These are phyloP conservation scores for Kwoniella sp. DNA, from an alignment of 768 basidiomycete species.

Conservation along the genomic window DNA sequence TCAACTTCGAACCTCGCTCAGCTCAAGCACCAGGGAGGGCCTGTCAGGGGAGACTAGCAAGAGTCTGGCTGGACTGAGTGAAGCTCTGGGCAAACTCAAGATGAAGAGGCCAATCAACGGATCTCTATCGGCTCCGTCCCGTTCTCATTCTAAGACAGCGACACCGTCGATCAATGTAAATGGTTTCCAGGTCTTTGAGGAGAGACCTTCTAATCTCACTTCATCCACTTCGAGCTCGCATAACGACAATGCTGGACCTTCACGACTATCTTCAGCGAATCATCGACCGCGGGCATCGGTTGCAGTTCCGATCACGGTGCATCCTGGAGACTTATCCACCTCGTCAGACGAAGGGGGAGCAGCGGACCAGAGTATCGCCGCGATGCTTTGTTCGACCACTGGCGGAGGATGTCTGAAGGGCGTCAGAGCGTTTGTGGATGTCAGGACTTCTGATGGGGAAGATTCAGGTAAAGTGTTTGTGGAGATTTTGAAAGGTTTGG, in stretches of 20 bases:
- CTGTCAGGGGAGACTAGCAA: slow-evolving; percentile 32
- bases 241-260: neutral
- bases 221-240: slow-evolving; percentile 4
- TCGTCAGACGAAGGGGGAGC: slow-evolving; percentile 15
- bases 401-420: slow-evolving; percentile 48
- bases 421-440: slow-evolving; percentile 56
- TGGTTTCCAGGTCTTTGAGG: neutral
- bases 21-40: slow-evolving; percentile 32
- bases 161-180: slow-evolving; percentile 4
- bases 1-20: slow-evolving; percentile 18
- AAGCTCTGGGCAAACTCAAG: slow-evolving; percentile 43
- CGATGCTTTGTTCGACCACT: slow-evolving; percentile 32
- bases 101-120: slow-evolving; percentile 10
- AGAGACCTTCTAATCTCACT: slow-evolving; percentile 12
- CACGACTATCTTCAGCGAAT: slow-evolving; percentile 17
- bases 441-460: slow-evolving; percentile 54
- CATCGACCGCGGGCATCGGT: slow-evolving; percentile 33
- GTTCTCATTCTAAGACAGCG: neutral
- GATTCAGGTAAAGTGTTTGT: slow-evolving; percentile 48
- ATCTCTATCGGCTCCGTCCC: neutral
- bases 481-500: slow-evolving; percentile 52
- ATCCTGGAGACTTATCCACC: slow-evolving; percentile 19
- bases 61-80: slow-evolving; percentile 35
- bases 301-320: slow-evolving; percentile 2
- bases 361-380: slow-evolving; percentile 37